phyloP scores from a whole-genome alignment of 257 asterid genomes.

The Thymus mandschuricus region DNA sequence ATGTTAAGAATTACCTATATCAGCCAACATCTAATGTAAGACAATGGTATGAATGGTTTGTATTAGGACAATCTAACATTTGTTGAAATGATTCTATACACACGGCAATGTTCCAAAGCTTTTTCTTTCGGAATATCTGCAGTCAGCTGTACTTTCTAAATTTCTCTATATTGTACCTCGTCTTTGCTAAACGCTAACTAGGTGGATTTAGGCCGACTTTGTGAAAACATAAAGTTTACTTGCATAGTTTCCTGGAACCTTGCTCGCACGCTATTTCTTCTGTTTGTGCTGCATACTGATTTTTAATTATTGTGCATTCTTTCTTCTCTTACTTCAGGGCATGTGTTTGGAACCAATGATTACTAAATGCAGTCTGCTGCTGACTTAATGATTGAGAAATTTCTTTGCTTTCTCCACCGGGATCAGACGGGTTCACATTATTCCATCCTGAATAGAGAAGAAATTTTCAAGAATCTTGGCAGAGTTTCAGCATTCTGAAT shows the following conservation, averaged over 20 bases:
- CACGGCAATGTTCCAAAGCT: neutral
- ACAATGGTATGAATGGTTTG: neutral
- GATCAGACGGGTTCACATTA: neutral
- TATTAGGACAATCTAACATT: neutral
- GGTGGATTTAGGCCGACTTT: neutral
- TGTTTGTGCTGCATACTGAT: slow-evolving; percentile 11
- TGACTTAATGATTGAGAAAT: slow-evolving; percentile 36
- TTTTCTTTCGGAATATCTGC: neutral
- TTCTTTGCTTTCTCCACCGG: slow-evolving; percentile 27
- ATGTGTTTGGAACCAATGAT: slow-evolving; percentile 80
- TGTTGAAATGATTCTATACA: neutral
- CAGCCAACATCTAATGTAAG: no score
- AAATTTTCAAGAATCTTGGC: slow-evolving; percentile 35
- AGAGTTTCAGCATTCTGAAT: slow-evolving; percentile 17
- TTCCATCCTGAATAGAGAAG: slow-evolving; percentile 29
- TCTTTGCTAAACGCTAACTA: neutral
- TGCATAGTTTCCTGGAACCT: neutral
- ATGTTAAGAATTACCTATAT: no score
- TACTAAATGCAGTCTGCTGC: slow-evolving; percentile 29
- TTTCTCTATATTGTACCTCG: neutral
- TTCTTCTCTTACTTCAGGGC: slow-evolving; percentile 52
- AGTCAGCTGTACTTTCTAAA: no score
- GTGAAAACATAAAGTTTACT: neutral
- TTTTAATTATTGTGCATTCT: slow-evolving; percentile 4
- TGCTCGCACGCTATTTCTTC: neutral